phyloP scores from a whole-genome alignment of 441 rosid genomes.

The Populus tomentosa region DNA sequence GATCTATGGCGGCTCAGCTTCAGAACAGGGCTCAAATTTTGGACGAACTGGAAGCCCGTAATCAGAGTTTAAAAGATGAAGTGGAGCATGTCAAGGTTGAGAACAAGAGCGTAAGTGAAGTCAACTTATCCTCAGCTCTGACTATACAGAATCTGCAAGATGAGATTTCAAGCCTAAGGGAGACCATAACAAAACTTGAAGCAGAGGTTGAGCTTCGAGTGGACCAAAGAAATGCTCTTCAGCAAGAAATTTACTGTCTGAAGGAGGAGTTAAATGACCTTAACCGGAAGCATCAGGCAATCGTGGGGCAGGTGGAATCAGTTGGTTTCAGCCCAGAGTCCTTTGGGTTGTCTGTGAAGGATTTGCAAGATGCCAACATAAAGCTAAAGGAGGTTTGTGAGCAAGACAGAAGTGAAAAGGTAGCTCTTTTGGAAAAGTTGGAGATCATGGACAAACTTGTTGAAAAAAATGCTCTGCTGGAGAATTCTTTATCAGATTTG shows the following conservation, averaged over 20 bases:
- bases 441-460: conserved; percentile 69
- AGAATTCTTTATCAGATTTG: conserved; percentile 82
- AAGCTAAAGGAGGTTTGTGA: conserved; percentile 49
- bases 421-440: conserved; percentile 62
- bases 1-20: conserved; percentile 58
- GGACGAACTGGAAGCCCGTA: conserved; percentile 63
- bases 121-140: conserved; percentile 66
- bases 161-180: conserved; percentile 62
- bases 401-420: conserved; percentile 53
- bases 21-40: conserved; percentile 54
- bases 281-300: conserved; percentile 54
- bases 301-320: conserved; percentile 69
- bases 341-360: conserved; percentile 62
- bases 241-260: conserved; percentile 93
- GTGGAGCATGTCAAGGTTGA: conserved; percentile 52
- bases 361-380: conserved; percentile 57
- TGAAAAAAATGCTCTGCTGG: conserved; percentile 69
- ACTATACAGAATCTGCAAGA: conserved; percentile 61
- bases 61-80: conserved; percentile 54
- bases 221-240: conserved; percentile 87
- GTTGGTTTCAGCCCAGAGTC: conserved; percentile 54
- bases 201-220: conserved; percentile 76
- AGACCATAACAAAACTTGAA: conserved; percentile 74
- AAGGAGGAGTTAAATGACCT: conserved; percentile 80
- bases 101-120: conserved; percentile 56